Conservation (phyloP, 805 yeast genomes). For the Pichia exigua region DNA sequence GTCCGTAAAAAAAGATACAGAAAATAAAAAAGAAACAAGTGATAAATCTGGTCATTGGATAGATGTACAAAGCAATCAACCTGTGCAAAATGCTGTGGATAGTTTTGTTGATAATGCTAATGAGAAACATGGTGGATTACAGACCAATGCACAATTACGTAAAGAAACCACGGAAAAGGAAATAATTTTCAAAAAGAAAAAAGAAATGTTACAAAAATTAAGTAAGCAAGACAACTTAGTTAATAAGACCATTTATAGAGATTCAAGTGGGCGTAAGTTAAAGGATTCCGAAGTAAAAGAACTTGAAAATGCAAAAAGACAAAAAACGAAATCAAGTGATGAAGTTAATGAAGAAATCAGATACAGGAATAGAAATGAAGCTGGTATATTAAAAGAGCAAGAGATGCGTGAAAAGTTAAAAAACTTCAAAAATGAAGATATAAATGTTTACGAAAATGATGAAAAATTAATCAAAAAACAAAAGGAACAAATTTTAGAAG, state of each 20-base stretch:
- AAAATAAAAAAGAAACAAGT: background rate
- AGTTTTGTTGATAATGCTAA: too few relatives aligned
- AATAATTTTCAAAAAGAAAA: slow-evolving; percentile 23
- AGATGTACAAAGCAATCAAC: background rate
- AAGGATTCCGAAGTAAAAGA: background rate
- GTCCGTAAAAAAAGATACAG: background rate
- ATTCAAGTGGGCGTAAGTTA: slow-evolving; percentile 43
- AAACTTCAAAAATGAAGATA: slow-evolving; percentile 18
- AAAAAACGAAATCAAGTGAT: slow-evolving; percentile 15
- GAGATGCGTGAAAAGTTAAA: slow-evolving; percentile 27
- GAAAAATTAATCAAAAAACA: slow-evolving; percentile 29
- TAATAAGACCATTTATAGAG: slow-evolving; percentile 48
- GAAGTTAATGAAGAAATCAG: slow-evolving; percentile 21
- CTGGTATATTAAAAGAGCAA: slow-evolving; percentile 32
- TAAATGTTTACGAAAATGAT: slow-evolving; percentile 33
- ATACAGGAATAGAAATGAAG: slow-evolving; percentile 31
- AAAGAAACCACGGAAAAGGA: slow-evolving; percentile 23
- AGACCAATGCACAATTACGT: slow-evolving; percentile 37
- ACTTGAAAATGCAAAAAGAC: background rate
- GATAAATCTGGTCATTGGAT: background rate
- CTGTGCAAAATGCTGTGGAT: background rate
- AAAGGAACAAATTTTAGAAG: slow-evolving; percentile 32
- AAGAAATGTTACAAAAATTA: slow-evolving; percentile 14
- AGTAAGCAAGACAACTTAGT: slow-evolving; percentile 1
- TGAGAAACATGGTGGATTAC: slow-evolving; percentile 32